Evolutionary conservation across 1,284 basidiomycete genomes (phyloP).

Genomic region (Malassezia vespertilionis): DNA sequence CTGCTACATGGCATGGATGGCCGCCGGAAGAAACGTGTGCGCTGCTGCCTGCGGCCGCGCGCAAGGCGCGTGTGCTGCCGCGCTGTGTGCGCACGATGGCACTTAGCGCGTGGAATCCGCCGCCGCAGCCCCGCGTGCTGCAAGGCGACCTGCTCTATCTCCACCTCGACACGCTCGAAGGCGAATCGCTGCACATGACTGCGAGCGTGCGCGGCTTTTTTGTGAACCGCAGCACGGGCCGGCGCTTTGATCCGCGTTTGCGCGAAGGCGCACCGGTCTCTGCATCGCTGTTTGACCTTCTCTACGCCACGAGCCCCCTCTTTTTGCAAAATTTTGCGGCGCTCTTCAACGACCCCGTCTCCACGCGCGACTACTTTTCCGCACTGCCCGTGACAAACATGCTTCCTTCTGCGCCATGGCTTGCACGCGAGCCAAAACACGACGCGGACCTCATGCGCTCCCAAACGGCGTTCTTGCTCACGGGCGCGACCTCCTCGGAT

Average conservation of each 20-base stretch:
- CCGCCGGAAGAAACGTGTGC: constrained; percentile 37
- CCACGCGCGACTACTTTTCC: constrained; percentile 45
- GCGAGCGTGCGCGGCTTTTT: constrained; percentile 54
- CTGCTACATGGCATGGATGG: constrained; percentile 48
- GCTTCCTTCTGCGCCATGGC: constrained; percentile 53
- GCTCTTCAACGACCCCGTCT: constrained; percentile 44
- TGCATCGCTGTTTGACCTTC: constrained; percentile 53
- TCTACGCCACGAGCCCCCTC: constrained; percentile 50
- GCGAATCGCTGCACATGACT: constrained; percentile 53
- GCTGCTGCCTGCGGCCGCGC: constrained; percentile 42
- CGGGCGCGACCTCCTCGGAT: constrained; percentile 52
- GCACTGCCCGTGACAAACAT: constrained; percentile 52
- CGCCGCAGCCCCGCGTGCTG: constrained; percentile 53
- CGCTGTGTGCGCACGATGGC: constrained; percentile 51
- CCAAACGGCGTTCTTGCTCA: constrained; percentile 54
- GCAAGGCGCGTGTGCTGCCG: constrained; percentile 38
- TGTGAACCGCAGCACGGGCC: constrained; percentile 50
- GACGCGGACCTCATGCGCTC: constrained; percentile 52
- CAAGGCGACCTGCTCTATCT: constrained; percentile 55
- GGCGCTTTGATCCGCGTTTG: constrained; percentile 38
- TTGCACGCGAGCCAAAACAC: constrained; percentile 48
- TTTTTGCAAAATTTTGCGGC: constrained; percentile 44
- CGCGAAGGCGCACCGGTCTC: constrained; percentile 32
- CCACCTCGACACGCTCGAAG: constrained; percentile 53
- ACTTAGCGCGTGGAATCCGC: constrained; percentile 55